phyloP scores from a whole-genome alignment of 2,329 filamentous ascomycete species.

The Aspergillus udagawae region DNA sequence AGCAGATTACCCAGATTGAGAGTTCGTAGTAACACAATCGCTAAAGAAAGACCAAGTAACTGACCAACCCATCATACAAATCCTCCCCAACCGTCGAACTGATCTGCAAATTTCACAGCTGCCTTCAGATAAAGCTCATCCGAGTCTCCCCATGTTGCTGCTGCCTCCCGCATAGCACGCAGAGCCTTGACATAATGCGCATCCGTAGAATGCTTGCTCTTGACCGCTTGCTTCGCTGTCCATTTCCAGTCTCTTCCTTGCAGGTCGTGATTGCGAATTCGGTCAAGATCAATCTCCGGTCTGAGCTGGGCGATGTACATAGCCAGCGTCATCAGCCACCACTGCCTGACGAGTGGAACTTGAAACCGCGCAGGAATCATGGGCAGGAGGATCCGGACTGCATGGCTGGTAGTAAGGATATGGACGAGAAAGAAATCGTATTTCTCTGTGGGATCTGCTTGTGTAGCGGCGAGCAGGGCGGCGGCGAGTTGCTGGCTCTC shows the following conservation, averaged over 20 bases:
- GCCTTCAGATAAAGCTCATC: constrained; percentile 48
- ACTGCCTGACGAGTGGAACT: constrained; percentile 70
- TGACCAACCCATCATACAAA: constrained; percentile 17
- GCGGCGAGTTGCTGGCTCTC: constrained; percentile 59
- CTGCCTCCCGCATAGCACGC: constrained; percentile 48
- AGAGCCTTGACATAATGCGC: constrained; percentile 83
- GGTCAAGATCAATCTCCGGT: constrained; percentile 65
- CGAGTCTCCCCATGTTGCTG: constrained; percentile 41
- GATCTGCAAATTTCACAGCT: constrained; percentile 46
- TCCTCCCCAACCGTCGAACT: constrained; percentile 65
- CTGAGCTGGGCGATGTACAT: constrained; percentile 73
- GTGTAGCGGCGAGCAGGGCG: constrained; percentile 38
- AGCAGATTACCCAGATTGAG: neutral
- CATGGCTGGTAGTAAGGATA: constrained; percentile 79
- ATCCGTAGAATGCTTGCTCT: constrained; percentile 65
- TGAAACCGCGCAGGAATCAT: constrained; percentile 71
- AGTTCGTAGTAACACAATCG: neutral
- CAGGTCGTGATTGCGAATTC: constrained; percentile 58
- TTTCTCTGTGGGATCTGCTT: constrained; percentile 37
- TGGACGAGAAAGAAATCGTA: constrained; percentile 86
- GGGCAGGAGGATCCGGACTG: constrained; percentile 79
- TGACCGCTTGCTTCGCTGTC: constrained; percentile 67
- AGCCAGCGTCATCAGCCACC: constrained; percentile 80
- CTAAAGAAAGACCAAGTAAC: neutral
- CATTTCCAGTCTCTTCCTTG: constrained; percentile 70